Evolutionary conservation across 1,139 yeast genomes (phyloP), one percentile per base, ranked within the genome.

Genomic region (Geotrichum carabidarum): DNA sequence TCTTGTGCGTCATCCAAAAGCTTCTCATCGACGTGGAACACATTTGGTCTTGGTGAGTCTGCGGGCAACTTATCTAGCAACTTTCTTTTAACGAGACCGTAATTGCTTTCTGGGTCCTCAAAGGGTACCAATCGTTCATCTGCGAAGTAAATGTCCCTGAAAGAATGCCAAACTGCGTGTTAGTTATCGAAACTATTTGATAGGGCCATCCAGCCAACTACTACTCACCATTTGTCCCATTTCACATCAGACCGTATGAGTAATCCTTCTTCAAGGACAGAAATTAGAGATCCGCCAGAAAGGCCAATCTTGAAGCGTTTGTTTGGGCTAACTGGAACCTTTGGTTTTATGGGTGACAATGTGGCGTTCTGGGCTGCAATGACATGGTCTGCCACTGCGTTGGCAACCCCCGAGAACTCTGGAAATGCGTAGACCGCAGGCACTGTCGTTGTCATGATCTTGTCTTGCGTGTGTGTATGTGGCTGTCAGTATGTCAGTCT

Each of bases 41-140:
- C 82, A 45, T 80, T 80, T 12, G 98, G 98, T 72, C 71, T 50
- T 69, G 78, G 64, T 70, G 75, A 58, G 68, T 61, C 68, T 40
- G 63, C 68, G 11, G 76, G 74, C 37, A 90, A 80, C 56, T 74
- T 75, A 71, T 89, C 96, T 60, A 93, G 83, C 45, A 93, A 78
- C 61, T 86, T 84, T 53, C 91, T 74, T 69, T 90, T 88, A 54
- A 95, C 93, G 60, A 82, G 82, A 22, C 98, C 98, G 66, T 85
- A 93, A 70, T 93, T 93, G 53, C 95, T 86, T 67, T 90, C 95
- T 2, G 81, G 79, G 46, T 87, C 83, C 54, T 80, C 84, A 65
- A 90, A 87, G 49, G 96, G 95, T 48, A 93, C 99, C 60, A 93
- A 76, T 70, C 99, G 81, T 74, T 93, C 99, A 71, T 93, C 99